These are phyloP conservation scores for Fonsecaea monophora DNA, from an alignment of 2,329 filamentous ascomycete genomes.

Conservation along the genomic window DNA sequence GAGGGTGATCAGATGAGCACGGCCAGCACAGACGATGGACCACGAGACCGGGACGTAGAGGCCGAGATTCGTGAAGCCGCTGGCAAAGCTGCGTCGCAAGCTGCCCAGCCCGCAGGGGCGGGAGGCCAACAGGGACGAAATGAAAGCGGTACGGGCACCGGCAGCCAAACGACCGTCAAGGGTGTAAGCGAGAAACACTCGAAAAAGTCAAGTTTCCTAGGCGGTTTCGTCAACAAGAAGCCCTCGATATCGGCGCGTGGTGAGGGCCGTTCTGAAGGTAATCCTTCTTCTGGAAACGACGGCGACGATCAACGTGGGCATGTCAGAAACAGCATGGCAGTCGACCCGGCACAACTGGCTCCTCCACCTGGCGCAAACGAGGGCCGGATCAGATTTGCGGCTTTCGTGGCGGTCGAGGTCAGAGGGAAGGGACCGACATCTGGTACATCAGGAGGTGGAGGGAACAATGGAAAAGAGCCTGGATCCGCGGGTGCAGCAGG, in stretches of 20 bases:
- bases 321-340: conserved; percentile 31
- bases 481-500: conserved; percentile 31
- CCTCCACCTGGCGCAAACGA: conserved; percentile 37
- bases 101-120: conserved; percentile 18
- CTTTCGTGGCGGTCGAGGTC: conserved; percentile 77
- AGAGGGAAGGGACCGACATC: conserved; percentile 61
- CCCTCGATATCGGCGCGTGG: conserved; percentile 30
- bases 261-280: conserved; percentile 41
- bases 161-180: conserved; percentile 33
- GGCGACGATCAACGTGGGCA: conserved; percentile 31
- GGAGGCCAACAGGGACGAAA: conserved; percentile 24
- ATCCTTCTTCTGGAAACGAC: conserved; percentile 27
- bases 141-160: conserved; percentile 34
- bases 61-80: conserved; percentile 37
- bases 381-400: conserved; percentile 73
- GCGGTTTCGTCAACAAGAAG: conserved; percentile 50
- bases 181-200: conserved; percentile 41
- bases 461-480: conserved; percentile 26
- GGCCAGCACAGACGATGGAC: conserved; percentile 38
- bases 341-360: conserved; percentile 26
- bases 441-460: conserved; percentile 15
- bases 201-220: conserved; percentile 52
- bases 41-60: conserved; percentile 32
- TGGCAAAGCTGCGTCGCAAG: conserved; percentile 32
- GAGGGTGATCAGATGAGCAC: conserved; percentile 34